Evolutionary conservation across 2,329 filamentous ascomycete species (phyloP), one percentile per base, ranked within the genome.

Genomic region (Xylariaceae sp.): DNA sequence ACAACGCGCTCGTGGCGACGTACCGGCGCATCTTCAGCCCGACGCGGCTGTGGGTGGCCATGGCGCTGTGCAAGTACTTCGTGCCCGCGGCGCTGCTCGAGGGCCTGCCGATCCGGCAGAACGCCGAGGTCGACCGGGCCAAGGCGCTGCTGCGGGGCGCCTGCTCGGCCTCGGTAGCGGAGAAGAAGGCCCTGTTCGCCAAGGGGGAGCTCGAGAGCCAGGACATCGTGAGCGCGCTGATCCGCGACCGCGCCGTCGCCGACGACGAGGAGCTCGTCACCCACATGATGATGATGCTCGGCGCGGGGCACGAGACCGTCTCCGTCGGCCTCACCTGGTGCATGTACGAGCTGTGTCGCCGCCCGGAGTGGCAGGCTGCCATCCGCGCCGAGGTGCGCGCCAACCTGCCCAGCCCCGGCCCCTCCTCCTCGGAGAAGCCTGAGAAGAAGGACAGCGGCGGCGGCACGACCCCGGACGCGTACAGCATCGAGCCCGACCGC

Each of bases 231-330:
- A 39, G 37, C 33, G 24, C 29, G 13, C 26, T 39, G 25, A 25
- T 39, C 15, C 33, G 37, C 5, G 37, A 39, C 39, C 38, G 37
- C 21, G 32, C 33, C 14, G 34, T 35, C 9, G 31, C 24, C 11
- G 33, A 37, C 19, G 37, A 42, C 9, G 33, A 40, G 18, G 36
- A 44, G 22, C 42, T 45, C 4, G 34, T 42, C n/a, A 42, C 38
- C 13, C 42, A 45, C 22, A 32, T 38, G 19, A 40, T 40, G 27
- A 38, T 35, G 6, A 43, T 45, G 33, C 34, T 45, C 15, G 40
- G 39, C 4, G 42, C 42, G 19, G 42, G 42, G 10, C 42, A 45
- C 33, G 42, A 45, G 26, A 43, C 42, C 5, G 41, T 42, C 14
- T 32, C 29, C 2, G 41, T 43, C 19, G 41, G 35, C 8, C 37